A percentile compares a stretch with the other conserved stretches of the same genome.
These are phyloP conservation scores for Pseudozyma flocculosa DNA, from an alignment of 1,284 basidiomycete genomes.

Conservation along the genomic window DNA sequence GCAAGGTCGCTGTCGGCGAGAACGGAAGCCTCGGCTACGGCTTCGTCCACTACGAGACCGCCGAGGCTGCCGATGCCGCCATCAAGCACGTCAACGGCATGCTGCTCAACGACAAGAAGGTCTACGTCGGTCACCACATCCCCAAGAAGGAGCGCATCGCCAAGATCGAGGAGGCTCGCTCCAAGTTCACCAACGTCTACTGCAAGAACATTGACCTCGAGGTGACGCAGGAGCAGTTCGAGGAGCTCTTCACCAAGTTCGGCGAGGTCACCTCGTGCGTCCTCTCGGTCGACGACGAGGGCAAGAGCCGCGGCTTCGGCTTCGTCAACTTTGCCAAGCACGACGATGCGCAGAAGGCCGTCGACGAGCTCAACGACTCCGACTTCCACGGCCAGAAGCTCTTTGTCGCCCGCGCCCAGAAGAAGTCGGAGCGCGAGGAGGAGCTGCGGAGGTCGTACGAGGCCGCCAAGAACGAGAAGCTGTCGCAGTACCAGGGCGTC, in stretches of 20 bases:
- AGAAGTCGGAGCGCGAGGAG: slow-evolving; percentile 97
- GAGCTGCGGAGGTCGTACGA: slow-evolving; percentile 90
- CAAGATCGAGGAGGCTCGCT: slow-evolving; percentile 95
- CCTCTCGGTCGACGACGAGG: slow-evolving; percentile 74
- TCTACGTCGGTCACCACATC: slow-evolving; percentile 96
- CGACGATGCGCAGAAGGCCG: slow-evolving; percentile 86
- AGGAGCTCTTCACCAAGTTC: slow-evolving; percentile 75
- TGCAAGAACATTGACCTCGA: slow-evolving; percentile 93
- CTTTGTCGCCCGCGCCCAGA: slow-evolving; percentile 95
- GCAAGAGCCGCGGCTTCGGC: slow-evolving; percentile 90
- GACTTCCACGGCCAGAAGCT: slow-evolving; percentile 87
- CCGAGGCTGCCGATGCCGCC: slow-evolving; percentile 83
- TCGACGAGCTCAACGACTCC: slow-evolving; percentile 84
- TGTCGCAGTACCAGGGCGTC: slow-evolving; percentile 97
- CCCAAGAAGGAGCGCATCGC: slow-evolving; percentile 80
- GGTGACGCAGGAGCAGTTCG: slow-evolving; percentile 83
- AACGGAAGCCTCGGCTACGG: slow-evolving; percentile 67
- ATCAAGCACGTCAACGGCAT: slow-evolving; percentile 99
- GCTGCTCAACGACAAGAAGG: slow-evolving; percentile 85
- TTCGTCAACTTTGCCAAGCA: slow-evolving; percentile 96
- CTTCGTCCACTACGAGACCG: slow-evolving; percentile 98
- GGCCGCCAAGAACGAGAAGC: slow-evolving; percentile 94
- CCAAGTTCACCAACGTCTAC: slow-evolving; percentile 97
- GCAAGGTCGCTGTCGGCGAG: slow-evolving; percentile 80
- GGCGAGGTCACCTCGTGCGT: slow-evolving; percentile 87